Conservation (phyloP, 768 basidiomycete genomes). For the Mycena latifolia region DNA sequence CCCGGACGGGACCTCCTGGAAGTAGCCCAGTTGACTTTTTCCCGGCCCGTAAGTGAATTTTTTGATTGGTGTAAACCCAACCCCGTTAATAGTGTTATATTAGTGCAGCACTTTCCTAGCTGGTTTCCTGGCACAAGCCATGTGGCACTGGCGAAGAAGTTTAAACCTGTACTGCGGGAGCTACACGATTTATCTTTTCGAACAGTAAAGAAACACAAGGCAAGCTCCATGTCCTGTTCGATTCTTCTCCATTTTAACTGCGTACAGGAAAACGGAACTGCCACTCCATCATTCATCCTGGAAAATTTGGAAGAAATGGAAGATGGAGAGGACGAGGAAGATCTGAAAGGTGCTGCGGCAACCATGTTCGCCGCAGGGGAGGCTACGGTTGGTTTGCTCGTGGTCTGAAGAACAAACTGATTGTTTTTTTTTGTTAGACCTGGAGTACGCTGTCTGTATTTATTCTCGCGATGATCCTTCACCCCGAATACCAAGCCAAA, state of each 20-base stretch:
- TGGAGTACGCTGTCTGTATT: constrained; percentile 33
- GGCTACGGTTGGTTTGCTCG: not conserved
- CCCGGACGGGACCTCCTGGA: constrained; percentile 9
- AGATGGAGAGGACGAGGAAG: not conserved
- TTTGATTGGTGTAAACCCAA: no score
- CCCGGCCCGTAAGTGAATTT: constrained; percentile 6
- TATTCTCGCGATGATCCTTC: constrained; percentile 45
- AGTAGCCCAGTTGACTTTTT: no score
- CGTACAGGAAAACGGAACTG: not conserved
- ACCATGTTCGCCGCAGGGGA: constrained; percentile 28
- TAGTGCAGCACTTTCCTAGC: not conserved
- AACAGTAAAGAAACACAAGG: not conserved
- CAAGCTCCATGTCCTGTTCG: not conserved
- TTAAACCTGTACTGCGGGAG: not conserved
- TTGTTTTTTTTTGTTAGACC: constrained; percentile 10
- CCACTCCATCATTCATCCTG: constrained; percentile 13
- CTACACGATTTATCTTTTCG: not conserved
- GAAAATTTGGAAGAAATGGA: constrained; percentile 1
- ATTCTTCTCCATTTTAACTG: not conserved
- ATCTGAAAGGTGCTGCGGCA: no score
- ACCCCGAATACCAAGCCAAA: constrained; percentile 45
- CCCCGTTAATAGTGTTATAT: no score
- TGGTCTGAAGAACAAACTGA: not conserved
- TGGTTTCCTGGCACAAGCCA: not conserved
- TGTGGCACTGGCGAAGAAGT: not conserved